Evolutionary conservation across 164 flowering plant genomes (phyloP), one percentile per base, ranked within the genome.

Genomic region (Magnolia kwangsiensis): DNA sequence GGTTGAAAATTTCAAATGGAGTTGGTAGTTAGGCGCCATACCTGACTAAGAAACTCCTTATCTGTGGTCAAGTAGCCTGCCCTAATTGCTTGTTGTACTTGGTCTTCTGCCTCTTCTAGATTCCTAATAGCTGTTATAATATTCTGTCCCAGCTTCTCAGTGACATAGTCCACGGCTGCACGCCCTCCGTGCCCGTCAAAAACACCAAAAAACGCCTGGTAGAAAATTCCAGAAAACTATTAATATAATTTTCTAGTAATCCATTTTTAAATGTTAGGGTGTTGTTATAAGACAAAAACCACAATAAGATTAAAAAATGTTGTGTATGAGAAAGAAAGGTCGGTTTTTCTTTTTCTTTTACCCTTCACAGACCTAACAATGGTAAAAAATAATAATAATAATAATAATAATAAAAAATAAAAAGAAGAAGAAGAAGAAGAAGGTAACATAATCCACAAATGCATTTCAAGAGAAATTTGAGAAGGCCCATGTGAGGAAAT

Each of bases 151-250:
- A 90, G 71, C 55, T 87, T 87, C 64, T 86, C 82, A 2, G 81
- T 83, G 4, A 80, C 90, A 74, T 74, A 85, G 24, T 90, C 89
- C 6, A 87, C 83, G 1, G 91, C 93, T 29, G 76, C 84, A 9
- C 80, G 80, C 11, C 93, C 93, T 16, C 93, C 93, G 79, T 90
- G 91, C 14, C 88, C 86, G 76, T 89, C 92, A 50, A 84, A 77
- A 9, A 89, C 90, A 7, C 83, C 84, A 70, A 87, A 89, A 72
- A 87, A 82, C 0, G 92, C 89, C 90, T 89, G 77, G 13, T 14
- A 11, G 4, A 61, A 14, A 19, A 55, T 29, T 29, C 13, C 71
- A 68, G 11, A 11, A 37, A 1, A 13, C 2, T n/a, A 16, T 55
- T 21, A 63, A 49, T 3, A n/a, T 13, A 11, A 24, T 68, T 31